A percentile compares a stretch with the other conserved stretches of the same genome.
phyloP scores from a whole-genome alignment of 768 basidiomycete genomes.

The Clitopilus hobsonii region DNA sequence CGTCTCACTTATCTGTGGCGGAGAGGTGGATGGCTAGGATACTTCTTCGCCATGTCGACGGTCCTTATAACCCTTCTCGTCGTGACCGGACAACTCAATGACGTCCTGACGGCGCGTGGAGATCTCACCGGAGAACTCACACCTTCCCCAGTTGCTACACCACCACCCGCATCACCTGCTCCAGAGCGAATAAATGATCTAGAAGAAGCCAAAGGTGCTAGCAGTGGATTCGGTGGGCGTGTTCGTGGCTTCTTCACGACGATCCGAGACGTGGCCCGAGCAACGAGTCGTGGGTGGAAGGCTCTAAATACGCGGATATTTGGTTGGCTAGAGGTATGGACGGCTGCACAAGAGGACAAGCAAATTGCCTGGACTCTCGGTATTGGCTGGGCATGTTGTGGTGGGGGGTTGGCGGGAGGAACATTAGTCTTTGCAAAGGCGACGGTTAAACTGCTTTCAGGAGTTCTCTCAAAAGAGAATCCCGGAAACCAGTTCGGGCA shows the following conservation, averaged over 20 bases:
- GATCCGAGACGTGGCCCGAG: constrained; percentile 16
- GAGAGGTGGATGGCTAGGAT: constrained; percentile 85
- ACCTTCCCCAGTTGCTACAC: constrained; percentile 22
- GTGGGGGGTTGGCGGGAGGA: constrained; percentile 86
- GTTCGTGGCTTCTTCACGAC: not conserved
- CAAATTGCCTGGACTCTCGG: constrained; percentile 88
- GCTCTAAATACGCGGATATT: constrained; percentile 47
- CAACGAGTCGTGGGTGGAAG: constrained; percentile 36
- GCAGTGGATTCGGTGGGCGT: not conserved
- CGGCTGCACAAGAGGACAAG: constrained; percentile 76
- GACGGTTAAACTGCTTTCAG: constrained; percentile 75
- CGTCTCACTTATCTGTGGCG: constrained; percentile 85
- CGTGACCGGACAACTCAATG: constrained; percentile 69
- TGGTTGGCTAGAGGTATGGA: constrained; percentile 69
- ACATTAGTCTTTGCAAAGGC: constrained; percentile 81
- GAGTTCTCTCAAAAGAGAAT: constrained; percentile 73
- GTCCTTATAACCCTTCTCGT: constrained; percentile 63
- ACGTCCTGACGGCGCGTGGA: constrained; percentile 61
- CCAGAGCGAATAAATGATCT: constrained; percentile 5
- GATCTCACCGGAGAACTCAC: constrained; percentile 64
- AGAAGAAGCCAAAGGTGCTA: constrained; percentile 3
- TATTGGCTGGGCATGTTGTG: constrained; percentile 91
- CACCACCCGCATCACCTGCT: constrained; percentile 1
- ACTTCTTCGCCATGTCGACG: constrained; percentile 76
- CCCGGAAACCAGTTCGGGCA: constrained; percentile 87